Evolutionary conservation across 345 rosid species (phyloP), one percentile per base, ranked within the genome.

Genomic region (Lagerstroemia speciosa): DNA sequence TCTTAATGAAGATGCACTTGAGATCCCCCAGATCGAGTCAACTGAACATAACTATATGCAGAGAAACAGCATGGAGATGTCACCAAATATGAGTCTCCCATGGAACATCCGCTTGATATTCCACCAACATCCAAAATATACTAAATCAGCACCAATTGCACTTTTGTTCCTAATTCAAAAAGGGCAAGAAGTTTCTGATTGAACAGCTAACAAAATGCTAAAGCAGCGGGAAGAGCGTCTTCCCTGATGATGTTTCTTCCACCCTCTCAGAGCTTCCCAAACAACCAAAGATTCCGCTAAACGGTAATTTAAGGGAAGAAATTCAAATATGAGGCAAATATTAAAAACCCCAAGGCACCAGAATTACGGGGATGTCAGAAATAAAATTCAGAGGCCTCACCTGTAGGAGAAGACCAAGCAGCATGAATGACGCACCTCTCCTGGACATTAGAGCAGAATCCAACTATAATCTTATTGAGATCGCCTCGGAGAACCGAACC

Each of bases 361-460:
- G 68, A 52, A 31, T 46, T 19, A 46, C 31, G 57, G 8, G 29
- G 34, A 50, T 30, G 6, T 15, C 64, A 38, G 11, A 41, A 69
- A 16, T 43, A 3, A 31, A 45, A n/a, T 17, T 1, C 46, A 17
- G 11, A 33, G 29, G 19, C 26, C 64, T 34, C 76, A 94, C 99
- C 98, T 74, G 98, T 91, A 27, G 97, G 99, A 57, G 98, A 94
- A 7, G 90, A 81, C 99, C 97, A 94, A 22, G 99, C 96, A 22
- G 98, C 99, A 75, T 94, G 99, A 45, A 94, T 68, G 64, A 94
- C 99, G 71, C 90, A 87, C 27, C 93, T 90, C 78, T 94, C 98
- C 75, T 91, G 99, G 6, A 94, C 92, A 69, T 91, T 94, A 63
- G 98, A 86, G 81, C 93, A 83, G 82, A 91, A 94, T 3, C 99